Base-by-base conservation (phyloP, 257 asterid species). In the Rhazya stricta region DNA sequence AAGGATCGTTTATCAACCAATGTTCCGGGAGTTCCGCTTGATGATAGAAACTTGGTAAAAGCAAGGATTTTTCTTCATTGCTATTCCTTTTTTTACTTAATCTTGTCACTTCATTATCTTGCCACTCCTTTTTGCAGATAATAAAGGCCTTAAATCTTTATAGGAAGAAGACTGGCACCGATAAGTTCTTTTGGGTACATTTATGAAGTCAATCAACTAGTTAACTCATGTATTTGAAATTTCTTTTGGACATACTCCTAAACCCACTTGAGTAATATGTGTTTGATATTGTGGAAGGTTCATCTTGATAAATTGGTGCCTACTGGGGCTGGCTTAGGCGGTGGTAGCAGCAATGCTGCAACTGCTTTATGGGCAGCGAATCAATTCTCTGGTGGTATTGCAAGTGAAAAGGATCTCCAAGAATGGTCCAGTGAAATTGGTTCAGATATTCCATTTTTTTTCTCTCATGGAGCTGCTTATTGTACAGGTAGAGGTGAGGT, bases 311-410 rank as follows among this genome's bases (percentile, higher is more conserved):
- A 95, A 87, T 91, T 82, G 79, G 99, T 95, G 75, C 99, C 98
- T 3, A 91, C 98, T 3, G 99, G 99, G 36, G 99, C 99, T 37
- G 99, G 99, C 62, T 94, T 95, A 62, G 99, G 99, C 66, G 99
- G 99, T 37, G 99, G 99, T 77, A 95, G 99, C 84, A 89, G 99
- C 78, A 95, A 95, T 87, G 99, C 99, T 69, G 99, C 99, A 63
- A 95, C 99, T 77, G 92, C 99, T 73, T 85, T 95, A 78, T 95
- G 99, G 99, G 99, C 99, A 39, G 99, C 99, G 72, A 95, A 95
- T 86, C 96, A 92, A 84, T 91, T 95, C 69, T 87, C 91, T 60
- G 96, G 96, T 32, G 77, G 89, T 79, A 81, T 91, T 83, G 99
- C 96, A 71, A 83, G 82, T 77, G 99, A 95, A 84, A 85, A 84